These are phyloP conservation scores for Neurospora sp. DNA, from an alignment of 495 filamentous ascomycete species.

Conservation along the genomic window DNA sequence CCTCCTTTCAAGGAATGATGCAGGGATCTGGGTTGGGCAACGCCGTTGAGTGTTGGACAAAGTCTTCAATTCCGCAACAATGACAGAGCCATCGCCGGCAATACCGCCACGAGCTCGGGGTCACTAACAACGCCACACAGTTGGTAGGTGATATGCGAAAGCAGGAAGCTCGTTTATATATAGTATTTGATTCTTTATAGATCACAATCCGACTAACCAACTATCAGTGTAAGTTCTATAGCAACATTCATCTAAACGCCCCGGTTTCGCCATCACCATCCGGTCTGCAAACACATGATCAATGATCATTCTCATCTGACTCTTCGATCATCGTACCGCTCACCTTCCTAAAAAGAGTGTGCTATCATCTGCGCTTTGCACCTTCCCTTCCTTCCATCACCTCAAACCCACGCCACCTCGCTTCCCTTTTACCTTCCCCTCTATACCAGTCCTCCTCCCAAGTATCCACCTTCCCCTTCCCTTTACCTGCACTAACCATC, in stretches of 20 bases:
- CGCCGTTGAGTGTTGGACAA: background rate
- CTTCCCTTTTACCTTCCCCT: too few species aligned
- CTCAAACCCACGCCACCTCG: too few species aligned
- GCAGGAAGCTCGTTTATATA: background rate
- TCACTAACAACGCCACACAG: background rate
- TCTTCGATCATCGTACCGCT: too few species aligned
- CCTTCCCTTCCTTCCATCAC: too few species aligned
- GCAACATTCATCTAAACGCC: background rate
- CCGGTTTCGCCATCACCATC: background rate
- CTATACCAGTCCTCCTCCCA: too few species aligned
- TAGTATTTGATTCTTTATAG: background rate
- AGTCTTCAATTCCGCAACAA: background rate
- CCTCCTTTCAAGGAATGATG: background rate
- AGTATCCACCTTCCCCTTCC: too few species aligned
- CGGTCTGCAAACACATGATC: too few species aligned
- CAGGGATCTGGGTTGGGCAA: background rate
- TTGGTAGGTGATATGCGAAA: background rate
- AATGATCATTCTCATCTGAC: too few species aligned
- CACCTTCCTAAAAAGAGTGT: too few species aligned
- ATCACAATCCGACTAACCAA: background rate
- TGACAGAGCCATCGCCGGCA: background rate
- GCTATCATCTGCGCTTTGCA: too few species aligned
- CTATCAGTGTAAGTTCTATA: background rate
- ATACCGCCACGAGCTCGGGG: background rate
- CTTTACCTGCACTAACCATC: too few species aligned